Conservation (phyloP, 2,329 filamentous ascomycete genomes). For the Hypomyces rosellus region DNA sequence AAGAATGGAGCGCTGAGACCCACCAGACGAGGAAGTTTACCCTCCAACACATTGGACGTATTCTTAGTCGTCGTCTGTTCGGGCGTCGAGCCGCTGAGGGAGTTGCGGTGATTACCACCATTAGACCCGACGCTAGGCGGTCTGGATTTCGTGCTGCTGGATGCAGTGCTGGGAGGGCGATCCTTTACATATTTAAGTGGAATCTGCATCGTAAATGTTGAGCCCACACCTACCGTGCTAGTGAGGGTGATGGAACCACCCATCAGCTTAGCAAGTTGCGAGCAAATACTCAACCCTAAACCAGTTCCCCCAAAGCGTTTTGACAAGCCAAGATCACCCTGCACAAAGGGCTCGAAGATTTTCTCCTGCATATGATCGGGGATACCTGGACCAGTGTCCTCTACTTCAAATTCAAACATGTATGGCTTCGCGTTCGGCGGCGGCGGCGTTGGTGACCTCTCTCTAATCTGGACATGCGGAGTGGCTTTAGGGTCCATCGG, state of each 20-base stretch:
- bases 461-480: slow-evolving; percentile 42
- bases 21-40: slow-evolving; percentile 66
- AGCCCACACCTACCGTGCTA: slow-evolving; percentile 68
- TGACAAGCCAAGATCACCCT: slow-evolving; percentile 82
- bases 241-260: slow-evolving; percentile 66
- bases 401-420: slow-evolving; percentile 79
- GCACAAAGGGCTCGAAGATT: slow-evolving; percentile 91
- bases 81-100: slow-evolving; percentile 18
- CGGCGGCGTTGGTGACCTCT: slow-evolving; percentile 54
- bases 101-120: slow-evolving; percentile 29
- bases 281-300: slow-evolving; percentile 81
- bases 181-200: slow-evolving; percentile 72
- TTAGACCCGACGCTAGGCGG: slow-evolving; percentile 39
- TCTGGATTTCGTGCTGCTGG: slow-evolving; percentile 47
- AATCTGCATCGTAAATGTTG: slow-evolving; percentile 75
- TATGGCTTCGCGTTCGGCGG: slow-evolving; percentile 59
- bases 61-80: slow-evolving; percentile 12
- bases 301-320: slow-evolving; percentile 89
- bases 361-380: slow-evolving; percentile 68
- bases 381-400: slow-evolving; percentile 84
- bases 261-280: slow-evolving; percentile 79
- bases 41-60: slow-evolving; percentile 12
- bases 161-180: slow-evolving; percentile 45
- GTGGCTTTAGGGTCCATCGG: slow-evolving; percentile 51
- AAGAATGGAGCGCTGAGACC: slow-evolving; percentile 83